These are phyloP conservation scores for Cordyceps tenuipes DNA, from an alignment of 2,329 filamentous ascomycete genomes.

Conservation along the genomic window DNA sequence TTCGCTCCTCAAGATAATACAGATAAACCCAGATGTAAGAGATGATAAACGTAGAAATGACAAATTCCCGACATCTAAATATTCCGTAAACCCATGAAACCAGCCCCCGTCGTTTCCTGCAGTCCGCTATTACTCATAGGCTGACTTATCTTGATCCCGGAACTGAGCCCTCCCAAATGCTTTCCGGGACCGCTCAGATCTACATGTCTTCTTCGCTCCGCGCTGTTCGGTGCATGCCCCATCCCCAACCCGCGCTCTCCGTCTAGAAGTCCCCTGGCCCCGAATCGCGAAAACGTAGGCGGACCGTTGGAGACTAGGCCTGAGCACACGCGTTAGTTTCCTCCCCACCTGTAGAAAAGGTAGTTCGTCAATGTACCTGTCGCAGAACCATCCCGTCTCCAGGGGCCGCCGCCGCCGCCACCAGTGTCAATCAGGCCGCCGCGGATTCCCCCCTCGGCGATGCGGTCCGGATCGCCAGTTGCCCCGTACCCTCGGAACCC, in stretches of 20 bases:
- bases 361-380: neutral
- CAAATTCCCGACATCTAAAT: neutral
- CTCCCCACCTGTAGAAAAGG: neutral
- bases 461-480: neutral
- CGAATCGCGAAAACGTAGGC: neutral
- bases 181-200: neutral
- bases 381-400: neutral
- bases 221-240: slow-evolving; percentile 1
- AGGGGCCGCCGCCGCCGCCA: neutral
- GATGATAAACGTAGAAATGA: too few species aligned
- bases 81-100: neutral
- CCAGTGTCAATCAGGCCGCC: neutral
- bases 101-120: neutral
- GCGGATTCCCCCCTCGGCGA: neutral
- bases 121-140: slow-evolving; percentile 17
- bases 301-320: neutral
- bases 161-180: slow-evolving; percentile 9
- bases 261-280: neutral
- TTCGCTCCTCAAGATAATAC: too few species aligned
- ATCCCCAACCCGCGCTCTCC: neutral
- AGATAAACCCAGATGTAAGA: too few species aligned
- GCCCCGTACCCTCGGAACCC: neutral
- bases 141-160: slow-evolving; percentile 14
- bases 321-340: neutral
- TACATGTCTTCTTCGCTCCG: neutral